Percentiles rank a stretch among this genome's conserved stretches.
Evolutionary conservation across 2,329 filamentous ascomycete genomes (phyloP).

Genomic region (Cladosporium austrohemisphaericum): DNA sequence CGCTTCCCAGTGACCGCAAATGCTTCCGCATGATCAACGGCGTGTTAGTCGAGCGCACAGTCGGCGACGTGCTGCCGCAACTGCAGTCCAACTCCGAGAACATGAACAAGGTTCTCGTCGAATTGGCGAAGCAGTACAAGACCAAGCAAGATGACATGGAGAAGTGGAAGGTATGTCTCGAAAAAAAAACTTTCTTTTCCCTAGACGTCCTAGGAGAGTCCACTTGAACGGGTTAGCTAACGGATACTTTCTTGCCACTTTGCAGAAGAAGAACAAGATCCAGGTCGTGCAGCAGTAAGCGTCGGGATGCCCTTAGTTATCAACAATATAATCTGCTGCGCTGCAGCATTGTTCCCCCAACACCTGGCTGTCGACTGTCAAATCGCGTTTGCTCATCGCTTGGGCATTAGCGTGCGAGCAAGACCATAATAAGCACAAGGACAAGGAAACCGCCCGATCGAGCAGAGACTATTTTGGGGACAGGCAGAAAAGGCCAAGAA

Average conservation of each 20-base stretch:
- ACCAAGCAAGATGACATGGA: conserved; percentile 91
- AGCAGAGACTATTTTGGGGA: no score
- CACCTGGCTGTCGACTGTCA: no score
- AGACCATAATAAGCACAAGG: no score
- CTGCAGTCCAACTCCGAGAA: conserved; percentile 92
- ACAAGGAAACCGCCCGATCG: no score
- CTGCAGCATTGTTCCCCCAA: no score
- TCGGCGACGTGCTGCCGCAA: conserved; percentile 85
- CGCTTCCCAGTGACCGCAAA: conserved; percentile 79
- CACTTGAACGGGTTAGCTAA: no score
- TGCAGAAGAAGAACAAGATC: conserved; percentile 83
- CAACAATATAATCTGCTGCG: neutral
- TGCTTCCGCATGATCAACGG: conserved; percentile 99
- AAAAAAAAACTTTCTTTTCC: neutral
- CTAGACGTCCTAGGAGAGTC: no score
- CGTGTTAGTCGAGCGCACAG: conserved; percentile 88
- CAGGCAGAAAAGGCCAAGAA: no score
- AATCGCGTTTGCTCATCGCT: no score
- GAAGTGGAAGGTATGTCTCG: conserved; percentile 82
- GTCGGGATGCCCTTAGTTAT: neutral
- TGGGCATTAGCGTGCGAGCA: no score
- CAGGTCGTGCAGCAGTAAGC: conserved; percentile 70
- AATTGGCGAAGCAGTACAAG: conserved; percentile 95
- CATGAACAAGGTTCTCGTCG: conserved; percentile 87
- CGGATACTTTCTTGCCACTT: no score